A percentile compares a stretch with the other conserved stretches of the same genome.
Conservation (phyloP, 2,329 filamentous ascomycete species). For the Cytospora piceae region DNA sequence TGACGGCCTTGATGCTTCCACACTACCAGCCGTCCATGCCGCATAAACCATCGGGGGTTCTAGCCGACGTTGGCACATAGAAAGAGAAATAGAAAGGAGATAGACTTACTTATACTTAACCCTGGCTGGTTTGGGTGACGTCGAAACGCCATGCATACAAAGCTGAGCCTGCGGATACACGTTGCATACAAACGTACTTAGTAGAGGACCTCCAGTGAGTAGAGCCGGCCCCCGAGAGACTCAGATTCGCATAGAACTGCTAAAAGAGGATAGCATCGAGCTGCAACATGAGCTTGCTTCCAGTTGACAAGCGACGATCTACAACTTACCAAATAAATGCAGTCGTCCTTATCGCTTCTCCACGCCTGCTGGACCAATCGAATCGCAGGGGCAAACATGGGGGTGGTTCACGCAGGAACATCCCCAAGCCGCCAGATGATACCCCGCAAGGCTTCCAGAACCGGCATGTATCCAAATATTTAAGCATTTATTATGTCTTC, state of each 20-base stretch:
- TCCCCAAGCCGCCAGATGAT: constrained; percentile 8
- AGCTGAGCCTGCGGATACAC: neutral
- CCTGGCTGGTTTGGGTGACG: neutral
- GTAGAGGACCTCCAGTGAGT: too few species aligned
- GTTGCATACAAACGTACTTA: too few species aligned
- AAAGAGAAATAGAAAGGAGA: neutral
- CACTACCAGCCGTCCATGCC: neutral
- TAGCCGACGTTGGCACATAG: constrained; percentile 1
- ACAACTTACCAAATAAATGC: constrained; percentile 15
- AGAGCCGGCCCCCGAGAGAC: neutral
- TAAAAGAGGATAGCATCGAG: neutral
- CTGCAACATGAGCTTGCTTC: neutral
- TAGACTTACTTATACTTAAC: neutral
- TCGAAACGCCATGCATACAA: neutral
- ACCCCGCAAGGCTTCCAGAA: constrained; percentile 15
- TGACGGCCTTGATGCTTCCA: neutral
- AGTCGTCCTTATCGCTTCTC: constrained; percentile 18
- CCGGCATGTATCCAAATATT: constrained; percentile 3
- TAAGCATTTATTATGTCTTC: neutral
- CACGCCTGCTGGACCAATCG: constrained; percentile 16
- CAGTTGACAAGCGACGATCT: neutral
- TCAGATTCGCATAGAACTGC: neutral
- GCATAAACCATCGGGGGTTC: neutral
- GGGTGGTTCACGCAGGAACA: neutral
- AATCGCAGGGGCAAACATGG: constrained; percentile 15